phyloP scores from a whole-genome alignment of 352 stramenopile species.

The Phytophthora rubi region DNA sequence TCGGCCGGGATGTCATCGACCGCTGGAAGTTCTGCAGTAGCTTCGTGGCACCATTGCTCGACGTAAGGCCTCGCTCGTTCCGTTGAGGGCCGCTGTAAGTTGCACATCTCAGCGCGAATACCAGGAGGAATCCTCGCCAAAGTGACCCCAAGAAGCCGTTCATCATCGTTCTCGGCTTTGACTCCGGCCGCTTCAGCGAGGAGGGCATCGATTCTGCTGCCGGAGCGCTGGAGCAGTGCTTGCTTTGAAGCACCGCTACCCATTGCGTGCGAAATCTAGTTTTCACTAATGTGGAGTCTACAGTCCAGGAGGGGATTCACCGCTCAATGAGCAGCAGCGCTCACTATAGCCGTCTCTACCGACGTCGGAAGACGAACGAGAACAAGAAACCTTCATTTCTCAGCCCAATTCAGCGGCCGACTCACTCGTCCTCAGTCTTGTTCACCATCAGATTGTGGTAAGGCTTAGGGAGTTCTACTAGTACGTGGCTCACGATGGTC shows the following conservation, averaged over 20 bases:
- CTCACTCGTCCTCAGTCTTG: slow-evolving; percentile 29
- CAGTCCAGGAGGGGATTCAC: background rate
- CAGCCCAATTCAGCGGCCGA: slow-evolving; percentile 14
- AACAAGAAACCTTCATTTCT: slow-evolving; percentile 21
- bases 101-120: slow-evolving; percentile 11
- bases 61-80: slow-evolving; percentile 10
- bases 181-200: slow-evolving; percentile 16
- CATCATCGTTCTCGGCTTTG: background rate
- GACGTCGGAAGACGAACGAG: slow-evolving; percentile 19
- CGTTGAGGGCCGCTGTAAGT: slow-evolving; percentile 12
- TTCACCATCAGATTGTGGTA: slow-evolving; percentile 9
- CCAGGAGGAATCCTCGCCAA: slow-evolving; percentile 11
- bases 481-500: background rate
- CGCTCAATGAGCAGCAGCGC: no score
- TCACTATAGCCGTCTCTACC: slow-evolving; percentile 19
- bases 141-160: slow-evolving; percentile 1
- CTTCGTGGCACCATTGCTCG: slow-evolving; percentile 16
- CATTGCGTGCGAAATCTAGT: slow-evolving; percentile 22
- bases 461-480: background rate
- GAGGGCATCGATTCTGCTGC: slow-evolving; percentile 39
- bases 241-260: slow-evolving; percentile 43
- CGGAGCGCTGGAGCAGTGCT: slow-evolving; percentile 34
- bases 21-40: slow-evolving; percentile 7
- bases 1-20: background rate
- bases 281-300: slow-evolving; percentile 15